Evolutionary conservation across 495 filamentous ascomycete species (phyloP).

Genomic region (Oleoguttula mirabilis): DNA sequence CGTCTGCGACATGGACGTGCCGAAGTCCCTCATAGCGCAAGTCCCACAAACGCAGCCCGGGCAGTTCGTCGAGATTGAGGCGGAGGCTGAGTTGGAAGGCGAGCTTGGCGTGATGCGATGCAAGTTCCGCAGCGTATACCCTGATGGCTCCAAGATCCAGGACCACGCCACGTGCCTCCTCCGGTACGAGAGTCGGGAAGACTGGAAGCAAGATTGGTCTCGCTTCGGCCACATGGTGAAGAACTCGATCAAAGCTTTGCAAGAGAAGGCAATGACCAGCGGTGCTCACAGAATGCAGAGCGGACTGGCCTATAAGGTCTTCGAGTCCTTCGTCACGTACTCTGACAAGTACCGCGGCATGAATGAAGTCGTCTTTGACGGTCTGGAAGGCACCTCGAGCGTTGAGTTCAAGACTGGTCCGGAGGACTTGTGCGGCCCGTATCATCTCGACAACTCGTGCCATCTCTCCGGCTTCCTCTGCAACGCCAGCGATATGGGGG

Average conservation of each 20-base stretch:
- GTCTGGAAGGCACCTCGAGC: slow-evolving; percentile 31
- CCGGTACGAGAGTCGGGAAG: slow-evolving; percentile 27
- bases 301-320: slow-evolving; percentile 35
- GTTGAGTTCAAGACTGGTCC: slow-evolving; percentile 30
- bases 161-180: slow-evolving; percentile 27
- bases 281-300: slow-evolving; percentile 27
- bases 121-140: slow-evolving; percentile 28
- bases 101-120: slow-evolving; percentile 5
- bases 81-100: slow-evolving; percentile 29
- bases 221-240: slow-evolving; percentile 37
- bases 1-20: slow-evolving; percentile 28
- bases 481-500: slow-evolving; percentile 36
- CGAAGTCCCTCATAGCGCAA: slow-evolving; percentile 27
- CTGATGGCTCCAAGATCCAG: slow-evolving; percentile 26
- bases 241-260: slow-evolving; percentile 23
- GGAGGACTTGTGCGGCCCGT: slow-evolving; percentile 31
- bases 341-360: slow-evolving; percentile 29
- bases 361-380: slow-evolving; percentile 34
- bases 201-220: slow-evolving; percentile 31
- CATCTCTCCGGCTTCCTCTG: slow-evolving; percentile 43
- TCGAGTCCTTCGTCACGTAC: slow-evolving; percentile 33
- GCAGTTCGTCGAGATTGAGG: slow-evolving; percentile 31
- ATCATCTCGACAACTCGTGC: slow-evolving; percentile 36
- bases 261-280: slow-evolving; percentile 21
- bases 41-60: slow-evolving; percentile 23